These are phyloP conservation scores for Gossypium rotundifolium DNA, from an alignment of 345 rosid genomes.

Conservation along the genomic window DNA sequence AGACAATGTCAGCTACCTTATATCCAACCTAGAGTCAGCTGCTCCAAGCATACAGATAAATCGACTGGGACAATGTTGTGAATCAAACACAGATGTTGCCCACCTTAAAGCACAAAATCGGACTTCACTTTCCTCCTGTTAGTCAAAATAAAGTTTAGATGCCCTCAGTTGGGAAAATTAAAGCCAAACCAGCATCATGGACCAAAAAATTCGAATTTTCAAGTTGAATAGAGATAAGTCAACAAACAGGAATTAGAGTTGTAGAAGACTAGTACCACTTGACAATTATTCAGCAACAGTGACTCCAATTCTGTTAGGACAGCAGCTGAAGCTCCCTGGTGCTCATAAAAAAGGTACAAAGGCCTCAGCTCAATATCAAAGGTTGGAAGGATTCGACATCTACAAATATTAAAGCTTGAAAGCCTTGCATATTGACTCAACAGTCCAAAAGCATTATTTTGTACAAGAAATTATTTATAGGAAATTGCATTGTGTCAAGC, in stretches of 20 bases:
- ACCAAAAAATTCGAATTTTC: neutral
- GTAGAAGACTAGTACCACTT: slow-evolving; percentile 43
- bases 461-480: neutral
- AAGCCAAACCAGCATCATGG: slow-evolving; percentile 10
- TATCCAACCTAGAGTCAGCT: slow-evolving; percentile 80
- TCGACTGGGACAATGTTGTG: slow-evolving; percentile 89
- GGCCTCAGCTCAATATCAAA: neutral
- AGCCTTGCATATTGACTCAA: neutral
- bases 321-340: slow-evolving; percentile 61
- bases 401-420: neutral
- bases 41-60: slow-evolving; percentile 87
- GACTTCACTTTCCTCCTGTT: slow-evolving; percentile 87
- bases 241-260: neutral
- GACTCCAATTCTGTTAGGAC: slow-evolving; percentile 67
- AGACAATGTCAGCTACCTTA: slow-evolving; percentile 49
- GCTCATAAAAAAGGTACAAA: slow-evolving; percentile 11
- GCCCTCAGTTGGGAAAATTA: slow-evolving; percentile 2
- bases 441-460: neutral
- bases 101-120: slow-evolving; percentile 91
- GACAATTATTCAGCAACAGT: slow-evolving; percentile 62
- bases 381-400: neutral
- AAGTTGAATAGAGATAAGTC: neutral
- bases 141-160: slow-evolving; percentile 17
- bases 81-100: slow-evolving; percentile 74
- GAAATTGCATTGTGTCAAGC: neutral